Evolutionary conservation across 1,284 basidiomycete genomes (phyloP).

Genomic region (Gymnopus androsaceus): DNA sequence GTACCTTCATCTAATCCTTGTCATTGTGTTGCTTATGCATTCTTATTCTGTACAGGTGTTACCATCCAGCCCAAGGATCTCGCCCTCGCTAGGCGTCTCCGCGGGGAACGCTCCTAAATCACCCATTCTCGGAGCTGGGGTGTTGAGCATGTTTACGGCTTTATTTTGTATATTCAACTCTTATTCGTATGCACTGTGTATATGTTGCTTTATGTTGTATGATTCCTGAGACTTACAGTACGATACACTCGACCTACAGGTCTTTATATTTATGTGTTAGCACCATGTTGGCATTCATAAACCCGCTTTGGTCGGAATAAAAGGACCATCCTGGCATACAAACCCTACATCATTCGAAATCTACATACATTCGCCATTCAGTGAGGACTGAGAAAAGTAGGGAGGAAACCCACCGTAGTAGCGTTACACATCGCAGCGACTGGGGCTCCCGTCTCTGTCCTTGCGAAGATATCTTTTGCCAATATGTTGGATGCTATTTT

Average conservation of each 20-base stretch:
- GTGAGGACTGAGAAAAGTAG: not conserved
- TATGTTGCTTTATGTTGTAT: constrained; percentile 9
- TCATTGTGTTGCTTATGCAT: not conserved
- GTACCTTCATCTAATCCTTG: not conserved
- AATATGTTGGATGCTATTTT: constrained; percentile 47
- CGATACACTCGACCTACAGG: constrained; percentile 10
- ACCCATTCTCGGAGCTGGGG: too few relatives aligned
- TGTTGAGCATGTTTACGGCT: too few relatives aligned
- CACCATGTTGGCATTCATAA: not conserved
- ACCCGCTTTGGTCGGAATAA: constrained; percentile 12
- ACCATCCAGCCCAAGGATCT: constrained; percentile 64
- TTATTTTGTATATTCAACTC: constrained; percentile 4
- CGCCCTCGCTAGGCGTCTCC: constrained; percentile 69
- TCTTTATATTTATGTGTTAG: constrained; percentile 8
- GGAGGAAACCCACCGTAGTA: constrained; percentile 39
- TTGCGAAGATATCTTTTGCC: constrained; percentile 47
- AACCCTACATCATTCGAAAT: constrained; percentile 15
- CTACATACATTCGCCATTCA: not conserved
- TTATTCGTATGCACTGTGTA: not conserved
- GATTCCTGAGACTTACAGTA: not conserved
- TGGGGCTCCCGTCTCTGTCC: constrained; percentile 43
- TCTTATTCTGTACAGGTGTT: constrained; percentile 12
- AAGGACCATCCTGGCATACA: constrained; percentile 13
- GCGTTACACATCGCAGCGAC: constrained; percentile 59
- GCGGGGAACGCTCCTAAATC: constrained; percentile 64